phyloP scores from a whole-genome alignment of 768 basidiomycete genomes.

The Dioszegia crocea region DNA sequence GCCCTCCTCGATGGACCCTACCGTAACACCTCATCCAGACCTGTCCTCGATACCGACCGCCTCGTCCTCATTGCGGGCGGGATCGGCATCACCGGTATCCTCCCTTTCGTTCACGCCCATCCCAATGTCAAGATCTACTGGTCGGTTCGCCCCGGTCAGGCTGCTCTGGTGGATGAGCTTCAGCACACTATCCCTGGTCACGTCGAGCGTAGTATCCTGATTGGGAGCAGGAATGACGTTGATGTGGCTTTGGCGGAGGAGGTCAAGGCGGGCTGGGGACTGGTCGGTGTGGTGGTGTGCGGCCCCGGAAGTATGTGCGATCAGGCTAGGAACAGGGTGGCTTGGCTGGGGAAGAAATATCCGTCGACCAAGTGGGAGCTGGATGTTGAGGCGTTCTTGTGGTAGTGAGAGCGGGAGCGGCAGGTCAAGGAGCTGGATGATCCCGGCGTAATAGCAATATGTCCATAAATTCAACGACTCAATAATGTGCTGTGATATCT shows the following conservation, averaged over 20 bases:
- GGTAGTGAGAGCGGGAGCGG: neutral
- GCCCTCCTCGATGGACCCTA: slow-evolving; percentile 9
- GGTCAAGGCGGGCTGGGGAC: slow-evolving; percentile 9
- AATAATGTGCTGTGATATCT: no score
- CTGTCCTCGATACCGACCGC: slow-evolving; percentile 4
- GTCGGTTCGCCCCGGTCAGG: slow-evolving; percentile 1
- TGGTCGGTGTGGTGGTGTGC: slow-evolving; percentile 4
- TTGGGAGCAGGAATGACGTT: neutral
- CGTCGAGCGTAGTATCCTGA: slow-evolving; percentile 2
- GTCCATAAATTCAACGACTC: no score
- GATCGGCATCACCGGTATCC: slow-evolving; percentile 8
- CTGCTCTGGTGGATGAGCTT: slow-evolving; percentile 1
- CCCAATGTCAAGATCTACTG: slow-evolving; percentile 9
- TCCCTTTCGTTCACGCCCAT: slow-evolving; percentile 7
- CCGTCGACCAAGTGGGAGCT: slow-evolving; percentile 4
- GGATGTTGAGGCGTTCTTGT: slow-evolving; percentile 10
- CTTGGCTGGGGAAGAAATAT: slow-evolving; percentile 4
- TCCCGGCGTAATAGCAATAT: neutral
- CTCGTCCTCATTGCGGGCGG: slow-evolving; percentile 6
- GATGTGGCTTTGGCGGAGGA: slow-evolving; percentile 3
- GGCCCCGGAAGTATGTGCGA: slow-evolving; percentile 8
- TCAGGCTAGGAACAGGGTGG: slow-evolving; percentile 4
- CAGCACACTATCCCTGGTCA: slow-evolving; percentile 1
- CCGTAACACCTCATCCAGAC: slow-evolving; percentile 2
- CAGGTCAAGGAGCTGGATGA: no score